A percentile compares a stretch with the other conserved stretches of the same genome.
These are phyloP conservation scores for Otatea glauca DNA, from an alignment of 176 grass and related monocot species.

Conservation along the genomic window DNA sequence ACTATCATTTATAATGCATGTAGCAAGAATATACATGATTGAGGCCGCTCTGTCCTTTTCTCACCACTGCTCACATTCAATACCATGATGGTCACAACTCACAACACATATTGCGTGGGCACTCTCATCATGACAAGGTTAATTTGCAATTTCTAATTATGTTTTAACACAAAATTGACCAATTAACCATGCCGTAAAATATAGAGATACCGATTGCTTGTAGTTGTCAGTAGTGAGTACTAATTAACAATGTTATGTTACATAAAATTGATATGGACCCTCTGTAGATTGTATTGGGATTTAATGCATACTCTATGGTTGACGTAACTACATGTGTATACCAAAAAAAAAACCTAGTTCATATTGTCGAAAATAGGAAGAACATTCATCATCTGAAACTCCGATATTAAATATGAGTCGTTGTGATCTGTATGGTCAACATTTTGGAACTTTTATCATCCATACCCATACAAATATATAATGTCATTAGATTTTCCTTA, in stretches of 20 bases:
- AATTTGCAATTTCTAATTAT: not conserved
- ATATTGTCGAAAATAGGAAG: not conserved
- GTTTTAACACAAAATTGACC: not conserved
- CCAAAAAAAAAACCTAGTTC: not conserved
- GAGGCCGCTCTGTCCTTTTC: conserved; percentile 45
- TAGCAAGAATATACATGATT: conserved; percentile 68
- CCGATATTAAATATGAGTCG: not conserved
- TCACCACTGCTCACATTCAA: conserved; percentile 47
- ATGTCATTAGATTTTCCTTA: not conserved
- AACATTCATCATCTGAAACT: not conserved
- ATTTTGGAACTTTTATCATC: not conserved
- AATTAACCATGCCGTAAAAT: not conserved
- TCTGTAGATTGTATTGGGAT: not conserved
- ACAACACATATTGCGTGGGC: conserved; percentile 12
- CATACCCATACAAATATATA: not conserved
- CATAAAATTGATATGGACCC: not conserved
- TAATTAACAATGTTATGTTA: not conserved
- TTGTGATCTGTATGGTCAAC: fast-evolving
- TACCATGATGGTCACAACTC: conserved; percentile 56
- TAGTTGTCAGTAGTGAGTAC: not conserved
- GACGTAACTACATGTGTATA: not conserved
- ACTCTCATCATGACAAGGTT: conserved; percentile 24
- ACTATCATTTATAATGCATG: conserved; percentile 53
- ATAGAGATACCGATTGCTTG: not conserved
- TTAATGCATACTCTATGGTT: not conserved